Conservation (phyloP, 2,329 filamentous ascomycete species). For the Bimuria novae-zelandiae region DNA sequence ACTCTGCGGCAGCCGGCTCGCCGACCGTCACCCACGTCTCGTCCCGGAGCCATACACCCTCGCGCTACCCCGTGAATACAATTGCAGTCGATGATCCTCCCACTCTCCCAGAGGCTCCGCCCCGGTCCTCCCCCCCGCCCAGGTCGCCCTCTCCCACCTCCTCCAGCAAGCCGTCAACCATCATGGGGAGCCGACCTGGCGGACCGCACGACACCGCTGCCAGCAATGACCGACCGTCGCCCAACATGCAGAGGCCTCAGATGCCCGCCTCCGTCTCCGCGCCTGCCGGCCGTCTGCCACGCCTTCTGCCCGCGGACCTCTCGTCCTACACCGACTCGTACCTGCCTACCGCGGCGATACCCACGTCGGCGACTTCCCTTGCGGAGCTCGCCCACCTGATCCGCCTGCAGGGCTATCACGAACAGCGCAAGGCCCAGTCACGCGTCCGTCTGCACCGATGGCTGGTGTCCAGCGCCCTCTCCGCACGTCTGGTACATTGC, state of each 20-base stretch:
- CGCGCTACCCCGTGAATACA: constrained; percentile 44
- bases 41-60: constrained; percentile 62
- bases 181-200: constrained; percentile 46
- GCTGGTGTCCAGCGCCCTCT: constrained; percentile 74
- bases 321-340: constrained; percentile 69
- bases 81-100: constrained; percentile 55
- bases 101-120: constrained; percentile 56
- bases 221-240: constrained; percentile 23
- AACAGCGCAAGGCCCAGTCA: constrained; percentile 76
- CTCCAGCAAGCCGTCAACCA: constrained; percentile 31
- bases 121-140: constrained; percentile 61
- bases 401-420: constrained; percentile 77
- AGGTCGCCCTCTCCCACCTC: constrained; percentile 49
- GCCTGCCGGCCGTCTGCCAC: constrained; percentile 52
- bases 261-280: constrained; percentile 52
- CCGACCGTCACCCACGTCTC: constrained; percentile 56
- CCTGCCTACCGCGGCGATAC: constrained; percentile 59
- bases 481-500: constrained; percentile 73
- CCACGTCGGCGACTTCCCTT: constrained; percentile 68
- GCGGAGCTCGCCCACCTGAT: constrained; percentile 80
- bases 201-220: constrained; percentile 29
- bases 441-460: constrained; percentile 74
- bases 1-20: constrained; percentile 53
- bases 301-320: constrained; percentile 67
- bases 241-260: constrained; percentile 31